phyloP scores from a whole-genome alignment of 495 filamentous ascomycete species.

The Aspergillus biplanus region DNA sequence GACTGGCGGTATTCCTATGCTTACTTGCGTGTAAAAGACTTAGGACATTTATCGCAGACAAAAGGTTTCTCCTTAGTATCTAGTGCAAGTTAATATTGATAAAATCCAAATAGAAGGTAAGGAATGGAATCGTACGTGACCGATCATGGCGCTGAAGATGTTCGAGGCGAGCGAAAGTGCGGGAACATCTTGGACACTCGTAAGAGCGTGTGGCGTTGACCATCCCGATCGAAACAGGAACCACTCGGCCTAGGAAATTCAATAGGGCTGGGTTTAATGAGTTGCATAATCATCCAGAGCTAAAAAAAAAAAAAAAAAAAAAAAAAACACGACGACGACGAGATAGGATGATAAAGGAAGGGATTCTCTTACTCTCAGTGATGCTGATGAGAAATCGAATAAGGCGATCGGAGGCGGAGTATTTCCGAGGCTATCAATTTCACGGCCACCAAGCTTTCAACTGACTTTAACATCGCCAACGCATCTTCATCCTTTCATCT shows the following conservation, averaged over 20 bases:
- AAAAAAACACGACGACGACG: too few relatives aligned
- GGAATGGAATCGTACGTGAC: constrained; percentile 37
- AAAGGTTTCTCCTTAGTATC: constrained; percentile 52
- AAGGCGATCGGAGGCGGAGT: neutral
- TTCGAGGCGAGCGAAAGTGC: constrained; percentile 44
- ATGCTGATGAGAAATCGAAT: too few relatives aligned
- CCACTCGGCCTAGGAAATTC: neutral
- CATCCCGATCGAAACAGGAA: constrained; percentile 15
- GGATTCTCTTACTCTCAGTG: neutral
- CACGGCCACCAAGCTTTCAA: too few relatives aligned
- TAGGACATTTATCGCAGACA: constrained; percentile 39
- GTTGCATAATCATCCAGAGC: too few relatives aligned
- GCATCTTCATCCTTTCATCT: too few relatives aligned
- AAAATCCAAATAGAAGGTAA: neutral
- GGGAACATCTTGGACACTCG: constrained; percentile 42
- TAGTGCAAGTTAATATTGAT: constrained; percentile 26
- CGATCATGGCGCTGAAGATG: constrained; percentile 51
- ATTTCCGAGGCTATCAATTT: neutral
- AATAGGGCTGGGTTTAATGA: too few relatives aligned
- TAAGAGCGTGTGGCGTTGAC: constrained; percentile 33
- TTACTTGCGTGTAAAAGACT: constrained; percentile 48
- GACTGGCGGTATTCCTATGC: constrained; percentile 9
- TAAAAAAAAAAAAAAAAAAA: too few relatives aligned
- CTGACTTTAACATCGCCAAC: too few relatives aligned
- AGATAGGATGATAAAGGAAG: neutral